Conservation (phyloP, 192 early-diverging fungal genomes). For the Gamsiella multidivaricata region DNA sequence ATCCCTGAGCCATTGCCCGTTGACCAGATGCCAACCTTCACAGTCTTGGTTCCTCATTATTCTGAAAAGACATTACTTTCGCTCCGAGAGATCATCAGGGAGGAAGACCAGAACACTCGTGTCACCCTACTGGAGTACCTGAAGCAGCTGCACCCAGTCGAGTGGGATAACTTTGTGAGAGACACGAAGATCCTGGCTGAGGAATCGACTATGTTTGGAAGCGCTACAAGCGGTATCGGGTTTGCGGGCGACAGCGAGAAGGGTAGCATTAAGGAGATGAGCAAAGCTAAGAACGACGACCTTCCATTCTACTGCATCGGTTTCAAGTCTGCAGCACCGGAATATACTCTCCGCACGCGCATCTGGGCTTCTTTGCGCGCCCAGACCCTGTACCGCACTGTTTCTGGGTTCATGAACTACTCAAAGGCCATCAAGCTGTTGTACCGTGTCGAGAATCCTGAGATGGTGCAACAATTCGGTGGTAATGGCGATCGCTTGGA, state of each 20-base stretch:
- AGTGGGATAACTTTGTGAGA: slow-evolving; percentile 93
- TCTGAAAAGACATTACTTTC: slow-evolving; percentile 87
- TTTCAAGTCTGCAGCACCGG: slow-evolving; percentile 83
- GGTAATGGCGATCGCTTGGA: slow-evolving; percentile 76
- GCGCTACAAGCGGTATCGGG: slow-evolving; percentile 24
- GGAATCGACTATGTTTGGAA: slow-evolving; percentile 61
- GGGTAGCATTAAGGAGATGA: slow-evolving; percentile 60
- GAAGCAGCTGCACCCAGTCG: slow-evolving; percentile 80
- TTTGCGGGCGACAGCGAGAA: slow-evolving; percentile 38
- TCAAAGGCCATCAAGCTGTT: slow-evolving; percentile 84
- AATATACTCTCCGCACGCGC: slow-evolving; percentile 85
- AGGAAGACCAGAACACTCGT: slow-evolving; percentile 82
- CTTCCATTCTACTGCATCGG: slow-evolving; percentile 85
- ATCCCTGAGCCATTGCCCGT: slow-evolving; percentile 84
- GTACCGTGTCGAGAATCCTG: slow-evolving; percentile 85
- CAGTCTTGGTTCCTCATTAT: slow-evolving; percentile 87
- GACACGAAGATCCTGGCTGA: slow-evolving; percentile 84
- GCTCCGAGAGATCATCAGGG: slow-evolving; percentile 85
- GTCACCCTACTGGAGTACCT: slow-evolving; percentile 86
- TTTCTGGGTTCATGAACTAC: slow-evolving; percentile 91
- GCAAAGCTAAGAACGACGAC: slow-evolving; percentile 80
- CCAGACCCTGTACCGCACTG: slow-evolving; percentile 88
- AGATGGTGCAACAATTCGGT: slow-evolving; percentile 71
- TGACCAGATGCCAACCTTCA: slow-evolving; percentile 87
- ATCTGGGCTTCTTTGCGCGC: slow-evolving; percentile 90